Base-by-base conservation (phyloP, 2,329 filamentous ascomycete genomes). In the Sclerotinia nivalis region DNA sequence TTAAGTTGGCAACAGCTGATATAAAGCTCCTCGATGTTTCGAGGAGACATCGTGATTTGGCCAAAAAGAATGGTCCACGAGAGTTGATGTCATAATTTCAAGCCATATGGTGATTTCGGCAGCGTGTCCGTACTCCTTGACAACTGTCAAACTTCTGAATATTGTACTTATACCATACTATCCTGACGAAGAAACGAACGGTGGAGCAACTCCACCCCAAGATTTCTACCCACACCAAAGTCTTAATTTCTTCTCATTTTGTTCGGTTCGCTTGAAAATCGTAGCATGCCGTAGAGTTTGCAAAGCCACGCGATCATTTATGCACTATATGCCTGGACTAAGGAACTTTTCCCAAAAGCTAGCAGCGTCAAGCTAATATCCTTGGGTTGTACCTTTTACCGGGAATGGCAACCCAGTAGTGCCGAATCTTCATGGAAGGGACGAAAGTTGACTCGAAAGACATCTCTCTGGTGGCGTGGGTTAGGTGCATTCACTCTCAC, bases 11-110 rank as follows among this genome's bases (percentile, higher is more conserved):
- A 65, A n/a, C 37, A 20, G 15, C 25, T 34, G 22, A 50, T 37
- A 62, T 25, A 50, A 62, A 52, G 47, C 40, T 52, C n/a, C 34
- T 28, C 61, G 28, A 52, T 52, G 9, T 52, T 65, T 52, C 61
- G 31, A 28, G 15, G 28, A 52, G 6, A 22, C 34, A 28, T 47
- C 5, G 22, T 28, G n/a, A 52, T 22, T 40, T 65, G 10, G n/a
- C 47, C 49, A 34, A 43, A 28, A 43, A n/a, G 1, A 65, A 65
- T 13, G 20, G 4, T 10, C 52, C 47, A 52, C 47, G 9, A 65
- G 31, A 52, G 15, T 20, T 52, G n/a, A 18, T 43, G 13, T 28
- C 34, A 65, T 52, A 28, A 8, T 28, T 22, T 40, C n/a, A 22
- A 40, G 9, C 18, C 15, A 40, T 52, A 4, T 43, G 15, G 15